Evolutionary conservation across 2,329 filamentous ascomycete species (phyloP).

Genomic region (Polytolypa hystricis): DNA sequence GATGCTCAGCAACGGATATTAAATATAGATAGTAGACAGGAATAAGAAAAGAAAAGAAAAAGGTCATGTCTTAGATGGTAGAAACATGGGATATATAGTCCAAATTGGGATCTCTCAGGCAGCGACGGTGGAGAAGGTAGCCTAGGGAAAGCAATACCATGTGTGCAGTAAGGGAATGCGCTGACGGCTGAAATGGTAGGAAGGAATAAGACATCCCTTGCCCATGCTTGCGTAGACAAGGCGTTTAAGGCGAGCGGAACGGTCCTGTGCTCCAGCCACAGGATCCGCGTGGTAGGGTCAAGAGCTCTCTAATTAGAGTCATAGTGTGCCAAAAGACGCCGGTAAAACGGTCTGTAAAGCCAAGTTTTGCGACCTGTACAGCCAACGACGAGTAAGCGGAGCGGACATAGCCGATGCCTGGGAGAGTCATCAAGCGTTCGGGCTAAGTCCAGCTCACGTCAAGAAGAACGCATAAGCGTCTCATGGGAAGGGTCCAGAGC

Average conservation of each 20-base stretch:
- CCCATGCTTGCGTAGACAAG: neutral
- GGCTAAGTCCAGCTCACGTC: conserved; percentile 2
- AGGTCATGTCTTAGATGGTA: neutral
- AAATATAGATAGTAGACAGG: too few relatives aligned
- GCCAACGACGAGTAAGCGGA: neutral
- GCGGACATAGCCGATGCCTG: conserved; percentile 5
- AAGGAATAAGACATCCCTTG: neutral
- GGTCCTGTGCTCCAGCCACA: neutral
- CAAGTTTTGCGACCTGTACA: neutral
- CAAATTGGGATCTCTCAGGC: neutral
- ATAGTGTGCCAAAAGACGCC: too few relatives aligned
- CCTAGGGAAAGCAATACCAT: too few relatives aligned
- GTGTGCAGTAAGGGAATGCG: too few relatives aligned
- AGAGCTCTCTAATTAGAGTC: neutral
- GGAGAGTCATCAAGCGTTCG: neutral
- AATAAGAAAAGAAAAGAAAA: neutral
- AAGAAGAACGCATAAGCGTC: neutral
- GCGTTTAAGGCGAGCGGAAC: neutral
- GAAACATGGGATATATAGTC: neutral
- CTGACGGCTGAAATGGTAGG: neutral
- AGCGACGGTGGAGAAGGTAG: neutral
- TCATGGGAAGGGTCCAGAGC: neutral
- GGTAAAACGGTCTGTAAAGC: too few relatives aligned
- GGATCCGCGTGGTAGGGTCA: neutral
- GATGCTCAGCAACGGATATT: too few relatives aligned